Conservation (phyloP, 768 basidiomycete genomes). For the Suillus placidus region DNA sequence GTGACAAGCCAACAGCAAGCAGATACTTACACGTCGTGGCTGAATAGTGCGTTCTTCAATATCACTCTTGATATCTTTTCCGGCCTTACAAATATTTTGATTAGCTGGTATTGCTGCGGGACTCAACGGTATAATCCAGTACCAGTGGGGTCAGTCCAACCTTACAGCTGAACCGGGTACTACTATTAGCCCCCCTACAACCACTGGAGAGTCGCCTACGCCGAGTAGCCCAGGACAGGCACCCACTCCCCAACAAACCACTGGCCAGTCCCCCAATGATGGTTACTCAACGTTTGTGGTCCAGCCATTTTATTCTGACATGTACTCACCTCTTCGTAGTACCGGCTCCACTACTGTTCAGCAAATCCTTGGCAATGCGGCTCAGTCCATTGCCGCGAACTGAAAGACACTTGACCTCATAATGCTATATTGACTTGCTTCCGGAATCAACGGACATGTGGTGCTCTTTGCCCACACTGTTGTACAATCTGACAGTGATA, state of each 20-base stretch:
- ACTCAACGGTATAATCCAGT: slow-evolving; percentile 28
- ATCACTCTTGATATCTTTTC: not conserved
- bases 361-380: slow-evolving; percentile 32
- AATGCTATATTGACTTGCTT: not conserved
- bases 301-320: slow-evolving; percentile 4
- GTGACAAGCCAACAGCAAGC: slow-evolving; percentile 56
- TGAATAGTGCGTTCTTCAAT: slow-evolving; percentile 41
- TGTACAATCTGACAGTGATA: not conserved
- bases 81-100: slow-evolving; percentile 6
- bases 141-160: slow-evolving; percentile 58
- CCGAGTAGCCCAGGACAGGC: slow-evolving; percentile 28
- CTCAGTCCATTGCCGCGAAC: slow-evolving; percentile 40
- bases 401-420: slow-evolving; percentile 6
- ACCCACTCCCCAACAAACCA: slow-evolving; percentile 32
- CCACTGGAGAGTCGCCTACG: slow-evolving; percentile 22
- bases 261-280: slow-evolving; percentile 64
- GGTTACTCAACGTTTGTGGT: slow-evolving; percentile 51
- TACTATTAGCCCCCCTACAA: slow-evolving; percentile 36
- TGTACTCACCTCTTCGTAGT: slow-evolving; percentile 20
- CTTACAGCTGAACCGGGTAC: slow-evolving; percentile 52
- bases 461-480: not conserved
- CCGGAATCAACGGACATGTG: slow-evolving; percentile 1
- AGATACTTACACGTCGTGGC: slow-evolving; percentile 57
- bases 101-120: slow-evolving; percentile 46
- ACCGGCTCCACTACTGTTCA: slow-evolving; percentile 32